Percentiles rank a stretch among this genome's conserved stretches.
phyloP scores from a whole-genome alignment of 768 basidiomycete species.

The Tubosaeta sp. region DNA sequence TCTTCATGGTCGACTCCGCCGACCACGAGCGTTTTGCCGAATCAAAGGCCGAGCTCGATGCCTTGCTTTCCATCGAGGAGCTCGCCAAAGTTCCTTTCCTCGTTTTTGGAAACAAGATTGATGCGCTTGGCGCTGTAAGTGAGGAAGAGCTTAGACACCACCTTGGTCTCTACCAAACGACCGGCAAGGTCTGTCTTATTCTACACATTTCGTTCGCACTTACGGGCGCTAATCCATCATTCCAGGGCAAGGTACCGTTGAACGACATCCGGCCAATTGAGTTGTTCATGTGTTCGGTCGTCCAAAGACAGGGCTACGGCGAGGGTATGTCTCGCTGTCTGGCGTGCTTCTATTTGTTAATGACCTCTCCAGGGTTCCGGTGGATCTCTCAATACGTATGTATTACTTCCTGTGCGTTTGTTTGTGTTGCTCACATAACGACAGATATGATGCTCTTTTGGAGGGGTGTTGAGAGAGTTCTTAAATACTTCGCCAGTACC shows the following conservation, averaged over 20 bases:
- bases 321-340: constrained; percentile 56
- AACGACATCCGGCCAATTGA: constrained; percentile 97
- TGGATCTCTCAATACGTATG: constrained; percentile 97
- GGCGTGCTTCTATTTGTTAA: constrained; percentile 2
- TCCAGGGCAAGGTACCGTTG: constrained; percentile 93
- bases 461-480: constrained; percentile 3
- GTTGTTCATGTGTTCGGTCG: constrained; percentile 99
- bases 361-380: constrained; percentile 62
- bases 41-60: constrained; percentile 96
- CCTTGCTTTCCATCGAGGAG: constrained; percentile 92
- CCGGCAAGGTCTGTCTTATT: constrained; percentile 74
- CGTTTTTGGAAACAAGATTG: constrained; percentile 98
- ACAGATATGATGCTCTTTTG: constrained; percentile 23
- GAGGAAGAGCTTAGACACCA: constrained; percentile 97
- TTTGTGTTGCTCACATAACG: constrained; percentile 5
- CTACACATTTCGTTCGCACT: not conserved
- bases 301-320: constrained; percentile 97
- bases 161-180: constrained; percentile 97
- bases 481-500: constrained; percentile 21
- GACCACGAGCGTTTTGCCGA: constrained; percentile 96
- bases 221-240: constrained; percentile 4
- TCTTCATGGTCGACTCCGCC: constrained; percentile 96
- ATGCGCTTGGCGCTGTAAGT: constrained; percentile 94
- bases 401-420: constrained; percentile 2
- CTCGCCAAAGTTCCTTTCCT: constrained; percentile 97